Percentiles rank a stretch among this genome's conserved stretches.
Conservation (phyloP, 768 basidiomycete species). For the Mycena polygramma region DNA sequence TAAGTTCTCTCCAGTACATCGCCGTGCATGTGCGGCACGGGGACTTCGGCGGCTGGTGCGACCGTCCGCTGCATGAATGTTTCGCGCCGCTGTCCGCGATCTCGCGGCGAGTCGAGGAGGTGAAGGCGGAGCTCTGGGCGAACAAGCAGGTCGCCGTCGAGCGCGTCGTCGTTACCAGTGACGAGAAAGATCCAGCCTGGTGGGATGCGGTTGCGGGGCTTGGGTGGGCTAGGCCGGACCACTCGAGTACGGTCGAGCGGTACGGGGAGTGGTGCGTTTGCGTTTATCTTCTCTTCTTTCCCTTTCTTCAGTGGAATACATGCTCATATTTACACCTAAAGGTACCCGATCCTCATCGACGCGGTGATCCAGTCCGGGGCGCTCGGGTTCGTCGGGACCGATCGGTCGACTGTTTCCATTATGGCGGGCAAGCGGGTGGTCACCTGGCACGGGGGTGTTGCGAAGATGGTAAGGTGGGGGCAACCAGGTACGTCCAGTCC, state of each 20-base stretch:
- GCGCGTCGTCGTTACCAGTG: slow-evolving; percentile 55
- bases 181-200: slow-evolving; percentile 50
- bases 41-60: slow-evolving; percentile 49
- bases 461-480: slow-evolving; percentile 54
- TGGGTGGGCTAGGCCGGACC: slow-evolving; percentile 52
- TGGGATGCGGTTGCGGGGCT: slow-evolving; percentile 45
- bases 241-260: slow-evolving; percentile 46
- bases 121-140: slow-evolving; percentile 44
- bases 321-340: too few relatives aligned
- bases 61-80: slow-evolving; percentile 43
- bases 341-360: slow-evolving; percentile 60
- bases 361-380: slow-evolving; percentile 62
- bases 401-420: slow-evolving; percentile 61
- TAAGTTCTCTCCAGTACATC: slow-evolving; percentile 44
- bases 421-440: slow-evolving; percentile 58
- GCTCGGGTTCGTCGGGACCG: slow-evolving; percentile 64
- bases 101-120: slow-evolving; percentile 47
- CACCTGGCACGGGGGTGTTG: slow-evolving; percentile 60
- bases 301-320: too few relatives aligned
- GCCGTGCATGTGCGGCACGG: slow-evolving; percentile 50
- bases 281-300: too few relatives aligned
- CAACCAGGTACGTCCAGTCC: slow-evolving; percentile 39
- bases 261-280: slow-evolving; percentile 49
- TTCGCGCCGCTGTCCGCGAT: slow-evolving; percentile 46
- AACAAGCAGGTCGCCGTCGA: slow-evolving; percentile 39